Percentiles rank a stretch among this genome's conserved stretches.
Conservation (phyloP, 495 filamentous ascomycete genomes). For the Hypoxylon lenormandii region DNA sequence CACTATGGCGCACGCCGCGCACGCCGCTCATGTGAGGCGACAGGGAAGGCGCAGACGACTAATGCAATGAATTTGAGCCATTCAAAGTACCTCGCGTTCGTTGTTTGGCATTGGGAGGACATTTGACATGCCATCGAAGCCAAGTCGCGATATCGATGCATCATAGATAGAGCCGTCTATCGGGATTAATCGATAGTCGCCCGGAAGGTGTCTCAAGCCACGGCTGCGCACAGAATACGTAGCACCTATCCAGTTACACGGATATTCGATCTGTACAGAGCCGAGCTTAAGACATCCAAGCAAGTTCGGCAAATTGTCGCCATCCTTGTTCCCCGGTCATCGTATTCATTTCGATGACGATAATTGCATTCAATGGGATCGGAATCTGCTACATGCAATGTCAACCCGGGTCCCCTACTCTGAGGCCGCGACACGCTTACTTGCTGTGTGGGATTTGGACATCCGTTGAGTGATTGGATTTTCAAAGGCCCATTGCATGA, state of each 20-base stretch:
- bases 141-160: neutral
- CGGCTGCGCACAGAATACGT: conserved; percentile 6
- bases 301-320: neutral
- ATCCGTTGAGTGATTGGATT: neutral
- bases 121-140: neutral
- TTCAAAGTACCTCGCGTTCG: neutral
- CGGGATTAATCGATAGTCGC: conserved; percentile 21
- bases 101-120: neutral
- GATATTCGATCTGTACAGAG: neutral
- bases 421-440: too few relatives aligned
- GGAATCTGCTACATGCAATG: neutral
- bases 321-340: neutral
- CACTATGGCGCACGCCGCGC: neutral
- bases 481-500: neutral
- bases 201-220: conserved; percentile 25
- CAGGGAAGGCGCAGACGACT: neutral
- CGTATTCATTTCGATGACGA: neutral
- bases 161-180: conserved; percentile 15
- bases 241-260: neutral
- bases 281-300: neutral
- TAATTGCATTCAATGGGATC: neutral
- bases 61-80: neutral
- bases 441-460: too few relatives aligned
- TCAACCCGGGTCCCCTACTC: too few relatives aligned
- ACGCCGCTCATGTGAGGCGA: neutral